Conservation (phyloP, 257 asterid species). For the Jacaranda copaia region DNA sequence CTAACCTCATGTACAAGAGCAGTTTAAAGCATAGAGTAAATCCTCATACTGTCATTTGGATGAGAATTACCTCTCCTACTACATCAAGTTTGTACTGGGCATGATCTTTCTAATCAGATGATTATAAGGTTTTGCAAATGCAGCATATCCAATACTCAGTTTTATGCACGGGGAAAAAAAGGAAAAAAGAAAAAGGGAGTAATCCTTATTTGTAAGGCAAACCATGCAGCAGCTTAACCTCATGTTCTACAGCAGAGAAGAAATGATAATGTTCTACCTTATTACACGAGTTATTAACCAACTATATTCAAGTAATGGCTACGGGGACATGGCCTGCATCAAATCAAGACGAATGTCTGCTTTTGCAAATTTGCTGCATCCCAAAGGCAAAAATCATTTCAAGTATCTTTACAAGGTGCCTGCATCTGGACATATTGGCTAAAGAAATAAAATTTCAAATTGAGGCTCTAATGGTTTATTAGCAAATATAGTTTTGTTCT, state of each 20-base stretch:
- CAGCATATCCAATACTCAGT: background rate
- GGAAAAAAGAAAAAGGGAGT: background rate
- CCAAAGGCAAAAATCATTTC: background rate
- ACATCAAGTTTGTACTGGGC: constrained; percentile 9
- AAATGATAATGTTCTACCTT: background rate
- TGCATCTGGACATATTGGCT: constrained; percentile 2
- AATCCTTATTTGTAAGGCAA: background rate
- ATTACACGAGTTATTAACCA: constrained; percentile 16
- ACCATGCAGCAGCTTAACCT: constrained; percentile 15
- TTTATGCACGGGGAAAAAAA: background rate
- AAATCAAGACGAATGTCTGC: background rate
- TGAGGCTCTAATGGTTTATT: constrained; percentile 1
- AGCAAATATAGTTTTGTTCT: background rate
- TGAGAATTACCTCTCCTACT: background rate
- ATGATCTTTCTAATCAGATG: constrained; percentile 2
- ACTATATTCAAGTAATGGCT: constrained; percentile 24
- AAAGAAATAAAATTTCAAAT: background rate
- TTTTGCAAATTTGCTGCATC: constrained; percentile 17
- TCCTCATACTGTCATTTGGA: background rate
- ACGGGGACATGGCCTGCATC: constrained; percentile 18
- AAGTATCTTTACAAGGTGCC: background rate
- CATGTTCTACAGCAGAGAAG: constrained; percentile 6
- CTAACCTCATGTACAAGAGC: background rate
- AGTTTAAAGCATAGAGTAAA: constrained; percentile 1
- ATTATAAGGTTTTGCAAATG: constrained; percentile 1